Conservation (phyloP, 306 rosid species). For the Fragaria ananassa region DNA sequence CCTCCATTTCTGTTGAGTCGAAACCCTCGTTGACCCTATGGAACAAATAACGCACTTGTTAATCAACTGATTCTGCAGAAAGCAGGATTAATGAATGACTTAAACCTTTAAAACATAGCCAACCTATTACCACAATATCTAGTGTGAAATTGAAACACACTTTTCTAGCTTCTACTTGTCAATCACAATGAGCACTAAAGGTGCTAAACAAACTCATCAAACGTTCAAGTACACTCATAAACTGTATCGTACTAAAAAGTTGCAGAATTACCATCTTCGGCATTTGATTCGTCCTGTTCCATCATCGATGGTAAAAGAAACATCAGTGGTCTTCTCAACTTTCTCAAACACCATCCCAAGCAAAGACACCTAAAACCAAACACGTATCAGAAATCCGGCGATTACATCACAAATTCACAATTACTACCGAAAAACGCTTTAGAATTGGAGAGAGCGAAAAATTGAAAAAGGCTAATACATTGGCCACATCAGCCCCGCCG, state of each 20-base stretch:
- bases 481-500: conserved; percentile 68
- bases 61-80: conserved; percentile 12
- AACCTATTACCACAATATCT: background rate
- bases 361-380: conserved; percentile 40
- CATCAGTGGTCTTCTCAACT: conserved; percentile 69
- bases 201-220: conserved; percentile 1
- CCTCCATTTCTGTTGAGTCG: conserved; percentile 77
- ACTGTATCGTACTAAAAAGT: background rate
- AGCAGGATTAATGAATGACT: background rate
- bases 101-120: background rate
- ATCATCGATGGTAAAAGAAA: conserved; percentile 62
- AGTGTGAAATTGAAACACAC: background rate
- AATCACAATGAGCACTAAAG: background rate
- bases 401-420: background rate
- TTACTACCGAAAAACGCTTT: background rate
- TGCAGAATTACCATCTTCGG: conserved; percentile 72
- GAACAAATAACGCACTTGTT: conserved; percentile 12
- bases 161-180: background rate
- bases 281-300: conserved; percentile 85
- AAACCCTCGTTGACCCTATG: conserved; percentile 69
- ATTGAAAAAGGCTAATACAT: conserved; percentile 39
- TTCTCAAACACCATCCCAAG: conserved; percentile 73
- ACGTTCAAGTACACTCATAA: background rate
- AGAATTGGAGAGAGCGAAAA: background rate
- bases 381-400: background rate